Conservation (phyloP, 139 green algal species). For the Chlamydomonas asymmetrica region DNA sequence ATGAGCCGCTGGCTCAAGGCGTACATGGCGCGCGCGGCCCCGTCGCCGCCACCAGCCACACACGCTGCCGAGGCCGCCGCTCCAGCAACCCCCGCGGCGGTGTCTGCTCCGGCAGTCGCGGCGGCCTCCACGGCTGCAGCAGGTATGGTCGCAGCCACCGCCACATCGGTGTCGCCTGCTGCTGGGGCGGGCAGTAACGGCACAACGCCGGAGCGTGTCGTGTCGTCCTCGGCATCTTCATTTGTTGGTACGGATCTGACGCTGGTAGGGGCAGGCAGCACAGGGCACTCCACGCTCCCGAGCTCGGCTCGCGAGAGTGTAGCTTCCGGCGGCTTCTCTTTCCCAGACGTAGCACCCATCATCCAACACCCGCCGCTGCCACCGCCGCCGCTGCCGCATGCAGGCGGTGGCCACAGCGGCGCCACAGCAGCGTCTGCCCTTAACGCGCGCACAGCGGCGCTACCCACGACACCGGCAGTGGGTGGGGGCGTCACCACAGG, state of each 20-base stretch:
- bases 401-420: not conserved
- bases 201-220: not conserved
- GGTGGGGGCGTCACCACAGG: too few species aligned
- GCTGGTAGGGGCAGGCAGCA: not conserved
- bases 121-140: not conserved
- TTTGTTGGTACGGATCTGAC: not conserved
- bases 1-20: slow-evolving; percentile 21
- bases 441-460: not conserved
- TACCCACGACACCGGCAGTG: too few species aligned
- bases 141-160: not conserved
- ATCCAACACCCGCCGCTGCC: not conserved
- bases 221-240: too few species aligned
- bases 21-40: not conserved
- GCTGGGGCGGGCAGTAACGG: not conserved
- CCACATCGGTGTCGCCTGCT: not conserved
- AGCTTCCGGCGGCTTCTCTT: not conserved
- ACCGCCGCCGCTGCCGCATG: not conserved
- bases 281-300: not conserved
- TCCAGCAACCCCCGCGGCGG: too few species aligned
- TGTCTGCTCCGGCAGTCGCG: too few species aligned
- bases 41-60: not conserved
- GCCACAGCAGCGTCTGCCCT: not conserved
- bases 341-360: not conserved
- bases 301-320: not conserved
- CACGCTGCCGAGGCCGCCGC: not conserved